A percentile compares a stretch with the other conserved stretches of the same genome.
Evolutionary conservation across 1,284 basidiomycete species (phyloP).

Genomic region (Sanghuangporus sanghuang): DNA sequence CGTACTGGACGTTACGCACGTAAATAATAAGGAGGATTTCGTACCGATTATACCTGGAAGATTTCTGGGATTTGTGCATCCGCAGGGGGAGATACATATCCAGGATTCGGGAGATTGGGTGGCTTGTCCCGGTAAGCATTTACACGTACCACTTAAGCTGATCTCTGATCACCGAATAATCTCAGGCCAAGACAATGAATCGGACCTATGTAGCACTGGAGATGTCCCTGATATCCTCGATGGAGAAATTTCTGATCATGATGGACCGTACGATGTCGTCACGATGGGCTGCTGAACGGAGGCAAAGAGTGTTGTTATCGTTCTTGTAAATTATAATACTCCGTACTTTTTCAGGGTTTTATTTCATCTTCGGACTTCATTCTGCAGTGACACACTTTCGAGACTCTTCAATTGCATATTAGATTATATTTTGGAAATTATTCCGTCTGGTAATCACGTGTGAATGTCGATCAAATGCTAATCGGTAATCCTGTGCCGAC

Average conservation of each 20-base stretch:
- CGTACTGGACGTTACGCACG: constrained; percentile 22
- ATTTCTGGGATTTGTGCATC: constrained; percentile 27
- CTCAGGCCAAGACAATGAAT: constrained; percentile 18
- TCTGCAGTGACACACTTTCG: too few species aligned
- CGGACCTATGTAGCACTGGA: constrained; percentile 16
- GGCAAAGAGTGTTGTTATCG: neutral
- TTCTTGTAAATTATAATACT: neutral
- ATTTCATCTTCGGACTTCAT: too few species aligned
- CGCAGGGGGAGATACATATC: constrained; percentile 29
- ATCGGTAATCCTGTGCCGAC: neutral
- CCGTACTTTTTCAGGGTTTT: neutral
- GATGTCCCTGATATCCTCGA: constrained; percentile 20
- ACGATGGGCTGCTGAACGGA: constrained; percentile 19
- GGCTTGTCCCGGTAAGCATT: constrained; percentile 21
- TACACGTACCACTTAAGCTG: neutral
- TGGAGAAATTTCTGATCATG: constrained; percentile 18
- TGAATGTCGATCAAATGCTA: neutral
- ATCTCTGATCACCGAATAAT: neutral
- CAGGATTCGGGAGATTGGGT: constrained; percentile 20
- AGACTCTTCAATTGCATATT: too few species aligned
- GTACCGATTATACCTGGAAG: constrained; percentile 29
- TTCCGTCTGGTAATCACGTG: neutral
- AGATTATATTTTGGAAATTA: neutral
- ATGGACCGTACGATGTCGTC: constrained; percentile 22
- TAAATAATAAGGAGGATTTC: constrained; percentile 28